Evolutionary conservation across 2,329 filamentous ascomycete genomes (phyloP), one percentile per base, ranked within the genome.

Genomic region (Trichophyton simii): DNA sequence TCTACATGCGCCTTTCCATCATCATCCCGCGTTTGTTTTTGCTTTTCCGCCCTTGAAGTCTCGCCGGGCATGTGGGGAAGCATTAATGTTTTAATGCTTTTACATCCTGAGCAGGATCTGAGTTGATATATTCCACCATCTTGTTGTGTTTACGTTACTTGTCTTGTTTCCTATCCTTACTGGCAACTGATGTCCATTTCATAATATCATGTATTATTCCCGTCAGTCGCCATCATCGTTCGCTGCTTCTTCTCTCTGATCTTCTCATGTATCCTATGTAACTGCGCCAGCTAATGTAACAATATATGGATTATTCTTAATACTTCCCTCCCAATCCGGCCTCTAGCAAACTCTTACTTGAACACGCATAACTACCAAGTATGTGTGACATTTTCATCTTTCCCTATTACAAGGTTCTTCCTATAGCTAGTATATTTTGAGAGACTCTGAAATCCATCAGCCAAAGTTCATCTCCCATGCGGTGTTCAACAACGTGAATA

Each of bases 241-340:
- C 61, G 61, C 65, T 55, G 46, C 57, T n/a, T 61, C 63, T 18
- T 50, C 58, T 15, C 57, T 31, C 18, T 63, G 64, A 22, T 52
- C 58, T 22, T 65, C 60, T 65, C 25, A 60, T 36, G 25, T 50
- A 36, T 38, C 25, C 34, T 18, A 42, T 36, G 7, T 60, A 36
- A 38, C 59, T 31, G 22, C n/a, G 52, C 25, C 20, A 46, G 60
- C 48, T 55, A 22, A 15, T 34, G 48, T 50, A 59, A 42, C 55
- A 58, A 42, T 58, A 58, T 58, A 58, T 58, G 52, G 31, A 55
- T 55, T 36, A 20, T 36, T 55, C 31, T 36, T 36, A 55, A 55
- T 55, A 36, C 18, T 7, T 22, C 22, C n/a, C 7, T 18, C 28
- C 6, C 28, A 31, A 31, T 6, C 6, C 28, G 6, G 28, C 6